phyloP scores from a whole-genome alignment of 208 protist species.

The Phytomonas sp. region DNA sequence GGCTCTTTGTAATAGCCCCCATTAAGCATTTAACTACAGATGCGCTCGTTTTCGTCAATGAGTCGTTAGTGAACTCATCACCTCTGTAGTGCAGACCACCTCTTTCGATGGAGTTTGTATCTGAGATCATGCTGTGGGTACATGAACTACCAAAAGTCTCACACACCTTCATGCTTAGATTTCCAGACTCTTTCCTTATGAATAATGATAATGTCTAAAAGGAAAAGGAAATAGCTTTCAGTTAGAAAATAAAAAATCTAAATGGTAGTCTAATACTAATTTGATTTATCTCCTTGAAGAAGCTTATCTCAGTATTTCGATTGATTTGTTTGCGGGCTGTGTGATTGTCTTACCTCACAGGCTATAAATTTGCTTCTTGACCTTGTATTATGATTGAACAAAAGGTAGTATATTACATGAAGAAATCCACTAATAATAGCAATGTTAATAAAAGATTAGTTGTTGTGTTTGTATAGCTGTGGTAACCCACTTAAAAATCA shows the following conservation, averaged over 20 bases:
- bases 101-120: background rate
- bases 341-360: background rate
- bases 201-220: conserved; percentile 6
- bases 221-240: conserved; percentile 5
- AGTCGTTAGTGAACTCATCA: background rate
- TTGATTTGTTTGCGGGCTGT: background rate
- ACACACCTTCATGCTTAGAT: background rate
- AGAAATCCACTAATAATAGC: background rate
- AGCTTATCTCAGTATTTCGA: background rate
- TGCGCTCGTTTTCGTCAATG: background rate
- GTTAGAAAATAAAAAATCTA: too few relatives aligned
- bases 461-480: background rate
- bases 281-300: background rate
- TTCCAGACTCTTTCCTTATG: background rate
- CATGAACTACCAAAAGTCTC: background rate
- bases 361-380: background rate
- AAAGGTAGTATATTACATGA: background rate
- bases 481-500: background rate
- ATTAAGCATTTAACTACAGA: background rate
- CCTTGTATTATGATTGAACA: background rate
- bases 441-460: background rate
- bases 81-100: background rate
- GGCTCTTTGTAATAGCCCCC: background rate
- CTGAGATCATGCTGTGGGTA: background rate
- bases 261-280: background rate